Conservation (phyloP, 1,284 basidiomycete species). For the Puccinia coronata region DNA sequence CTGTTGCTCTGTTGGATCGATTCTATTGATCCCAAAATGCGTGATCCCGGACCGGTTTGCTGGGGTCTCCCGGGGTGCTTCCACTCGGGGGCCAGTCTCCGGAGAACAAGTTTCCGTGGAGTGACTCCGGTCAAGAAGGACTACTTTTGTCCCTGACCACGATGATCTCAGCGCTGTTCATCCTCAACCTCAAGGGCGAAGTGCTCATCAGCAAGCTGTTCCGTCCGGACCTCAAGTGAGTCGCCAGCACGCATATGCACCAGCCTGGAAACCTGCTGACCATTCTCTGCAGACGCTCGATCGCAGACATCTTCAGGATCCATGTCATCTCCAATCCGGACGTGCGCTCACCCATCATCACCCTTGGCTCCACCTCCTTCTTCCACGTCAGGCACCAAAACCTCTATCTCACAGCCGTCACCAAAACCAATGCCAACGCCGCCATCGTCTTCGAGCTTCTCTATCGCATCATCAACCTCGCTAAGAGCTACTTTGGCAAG, state of each 20-base stretch:
- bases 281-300: conserved; percentile 72
- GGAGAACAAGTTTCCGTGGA: background rate
- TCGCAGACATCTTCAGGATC: conserved; percentile 93
- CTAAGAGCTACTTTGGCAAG: conserved; percentile 93
- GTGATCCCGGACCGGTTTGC: no score
- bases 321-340: conserved; percentile 97
- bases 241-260: conserved; percentile 20
- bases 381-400: conserved; percentile 95
- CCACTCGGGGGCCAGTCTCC: no score
- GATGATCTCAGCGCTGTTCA: conserved; percentile 51
- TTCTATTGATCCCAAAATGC: no score
- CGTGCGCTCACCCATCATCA: conserved; percentile 94
- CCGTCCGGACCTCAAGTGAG: conserved; percentile 88
- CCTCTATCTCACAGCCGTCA: conserved; percentile 85
- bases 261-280: conserved; percentile 1
- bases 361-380: conserved; percentile 93
- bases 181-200: conserved; percentile 62
- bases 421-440: conserved; percentile 89
- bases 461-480: conserved; percentile 91
- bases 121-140: no score
- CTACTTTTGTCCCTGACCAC: no score
- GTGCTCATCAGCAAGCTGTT: conserved; percentile 91
- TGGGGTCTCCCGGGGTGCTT: no score
- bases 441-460: conserved; percentile 97
- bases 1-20: no score